Evolutionary conservation across 345 rosid genomes (phyloP).

Genomic region (Boechera retrofracta): DNA sequence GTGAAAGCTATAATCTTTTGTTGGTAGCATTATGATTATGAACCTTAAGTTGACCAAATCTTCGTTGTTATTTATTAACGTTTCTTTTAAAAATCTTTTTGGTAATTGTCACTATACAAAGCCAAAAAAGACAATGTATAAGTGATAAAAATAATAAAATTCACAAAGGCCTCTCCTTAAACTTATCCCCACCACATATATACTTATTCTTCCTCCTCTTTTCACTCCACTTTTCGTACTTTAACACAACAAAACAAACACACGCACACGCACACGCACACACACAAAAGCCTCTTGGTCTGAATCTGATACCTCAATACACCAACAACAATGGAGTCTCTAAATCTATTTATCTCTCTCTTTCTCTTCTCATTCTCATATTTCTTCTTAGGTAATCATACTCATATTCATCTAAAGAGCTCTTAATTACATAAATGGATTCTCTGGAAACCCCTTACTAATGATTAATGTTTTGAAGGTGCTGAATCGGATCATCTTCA

Average conservation of each 20-base stretch:
- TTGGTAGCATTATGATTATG: neutral
- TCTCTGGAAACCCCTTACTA: neutral
- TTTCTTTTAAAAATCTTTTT: slow-evolving; percentile 1
- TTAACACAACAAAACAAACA: slow-evolving; percentile 12
- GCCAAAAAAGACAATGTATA: neutral
- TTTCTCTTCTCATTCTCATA: slow-evolving; percentile 29
- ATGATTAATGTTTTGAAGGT: slow-evolving; percentile 33
- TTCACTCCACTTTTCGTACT: slow-evolving; percentile 38
- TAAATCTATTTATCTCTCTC: slow-evolving; percentile 18
- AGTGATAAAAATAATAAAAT: neutral
- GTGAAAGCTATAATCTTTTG: neutral
- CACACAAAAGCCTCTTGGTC: slow-evolving; percentile 21
- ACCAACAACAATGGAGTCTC: slow-evolving; percentile 30
- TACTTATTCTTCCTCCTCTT: slow-evolving; percentile 30
- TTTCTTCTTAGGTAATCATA: slow-evolving; percentile 30
- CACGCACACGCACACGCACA: slow-evolving; percentile 26
- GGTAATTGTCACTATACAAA: slow-evolving; percentile 22
- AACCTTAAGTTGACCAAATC: slow-evolving; percentile 25
- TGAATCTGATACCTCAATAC: slow-evolving; percentile 28
- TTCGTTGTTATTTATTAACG: neutral
- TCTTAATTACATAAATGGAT: neutral
- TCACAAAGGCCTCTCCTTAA: slow-evolving; percentile 25
- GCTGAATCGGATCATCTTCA: slow-evolving; percentile 31
- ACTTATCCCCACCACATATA: slow-evolving; percentile 37
- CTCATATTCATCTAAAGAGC: neutral